A percentile compares a stretch with the other conserved stretches of the same genome.
Evolutionary conservation across 2,329 filamentous ascomycete genomes (phyloP).

Genomic region (Cercospora beticola): DNA sequence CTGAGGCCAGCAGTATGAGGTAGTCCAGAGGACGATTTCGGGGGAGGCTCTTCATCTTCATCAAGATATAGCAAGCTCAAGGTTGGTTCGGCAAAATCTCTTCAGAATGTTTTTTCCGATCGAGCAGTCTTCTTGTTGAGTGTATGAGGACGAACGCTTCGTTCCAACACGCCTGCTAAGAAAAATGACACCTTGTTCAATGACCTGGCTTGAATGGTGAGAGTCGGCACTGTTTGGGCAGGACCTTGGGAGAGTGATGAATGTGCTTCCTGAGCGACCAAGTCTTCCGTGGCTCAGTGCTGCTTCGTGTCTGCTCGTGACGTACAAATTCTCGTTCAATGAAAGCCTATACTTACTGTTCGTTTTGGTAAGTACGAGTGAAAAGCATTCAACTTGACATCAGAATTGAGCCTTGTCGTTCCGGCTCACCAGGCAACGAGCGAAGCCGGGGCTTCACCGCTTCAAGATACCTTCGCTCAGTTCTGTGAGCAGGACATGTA

Average conservation of each 20-base stretch:
- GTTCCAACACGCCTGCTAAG: not conserved
- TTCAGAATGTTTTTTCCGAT: not conserved
- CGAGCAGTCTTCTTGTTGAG: not conserved
- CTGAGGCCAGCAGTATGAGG: not conserved
- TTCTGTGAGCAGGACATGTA: not conserved
- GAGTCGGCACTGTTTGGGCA: not conserved
- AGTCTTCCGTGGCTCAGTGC: not conserved
- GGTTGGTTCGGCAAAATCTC: not conserved
- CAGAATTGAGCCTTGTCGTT: not conserved
- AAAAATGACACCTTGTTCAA: not conserved
- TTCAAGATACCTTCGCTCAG: not conserved
- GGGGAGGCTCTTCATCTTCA: not conserved
- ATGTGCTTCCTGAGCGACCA: not conserved
- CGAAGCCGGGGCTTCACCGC: not conserved
- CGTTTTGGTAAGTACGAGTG: not conserved
- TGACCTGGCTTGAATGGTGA: not conserved
- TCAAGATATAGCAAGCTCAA: not conserved
- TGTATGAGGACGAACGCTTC: not conserved
- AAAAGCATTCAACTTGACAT: not conserved
- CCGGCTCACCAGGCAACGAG: not conserved
- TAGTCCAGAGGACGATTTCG: not conserved
- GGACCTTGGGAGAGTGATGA: not conserved
- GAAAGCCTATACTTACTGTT: not conserved
- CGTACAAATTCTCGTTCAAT: not conserved
- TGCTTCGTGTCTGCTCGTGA: not conserved